Percentiles rank a stretch among this genome's conserved stretches.
phyloP scores from a whole-genome alignment of 1,284 basidiomycete genomes.

The Apiotrichum porosum region DNA sequence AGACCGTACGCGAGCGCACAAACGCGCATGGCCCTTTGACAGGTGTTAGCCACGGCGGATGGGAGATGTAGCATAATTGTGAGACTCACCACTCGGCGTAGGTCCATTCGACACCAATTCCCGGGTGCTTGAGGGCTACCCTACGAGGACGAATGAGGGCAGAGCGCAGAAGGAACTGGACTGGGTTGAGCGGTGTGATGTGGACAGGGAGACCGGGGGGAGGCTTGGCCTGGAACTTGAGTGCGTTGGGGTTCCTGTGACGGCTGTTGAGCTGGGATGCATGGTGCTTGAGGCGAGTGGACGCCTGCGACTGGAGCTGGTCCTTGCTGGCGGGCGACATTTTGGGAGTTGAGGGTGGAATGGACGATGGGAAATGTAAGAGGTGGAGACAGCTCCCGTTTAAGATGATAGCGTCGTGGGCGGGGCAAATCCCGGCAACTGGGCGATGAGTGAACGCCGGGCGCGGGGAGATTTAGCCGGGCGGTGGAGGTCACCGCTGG shows the following conservation, averaged over 20 bases:
- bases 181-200: slow-evolving; percentile 16
- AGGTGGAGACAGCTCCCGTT: too few relatives aligned
- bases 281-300: slow-evolving; percentile 7
- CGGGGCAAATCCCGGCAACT: too few relatives aligned
- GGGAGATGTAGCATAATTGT: not conserved
- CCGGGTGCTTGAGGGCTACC: slow-evolving; percentile 17
- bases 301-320: slow-evolving; percentile 7
- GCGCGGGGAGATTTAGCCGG: too few relatives aligned
- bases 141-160: slow-evolving; percentile 15
- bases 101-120: slow-evolving; percentile 15
- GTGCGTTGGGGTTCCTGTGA: slow-evolving; percentile 13
- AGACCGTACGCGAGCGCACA: slow-evolving; percentile 63
- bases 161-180: slow-evolving; percentile 17
- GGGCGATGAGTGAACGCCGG: too few relatives aligned
- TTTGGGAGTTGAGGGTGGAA: not conserved
- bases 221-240: slow-evolving; percentile 10
- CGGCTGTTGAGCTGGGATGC: slow-evolving; percentile 5
- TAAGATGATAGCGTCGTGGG: too few relatives aligned
- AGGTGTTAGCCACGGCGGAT: not conserved
- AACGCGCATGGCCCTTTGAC: slow-evolving; percentile 14
- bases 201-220: slow-evolving; percentile 7
- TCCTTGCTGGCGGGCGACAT: slow-evolving; percentile 1
- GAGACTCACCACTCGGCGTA: slow-evolving; percentile 19
- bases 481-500: too few relatives aligned
- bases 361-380: too few relatives aligned